phyloP scores from a whole-genome alignment of 2,329 filamentous ascomycete genomes.

The Aurifilum marmelostoma region DNA sequence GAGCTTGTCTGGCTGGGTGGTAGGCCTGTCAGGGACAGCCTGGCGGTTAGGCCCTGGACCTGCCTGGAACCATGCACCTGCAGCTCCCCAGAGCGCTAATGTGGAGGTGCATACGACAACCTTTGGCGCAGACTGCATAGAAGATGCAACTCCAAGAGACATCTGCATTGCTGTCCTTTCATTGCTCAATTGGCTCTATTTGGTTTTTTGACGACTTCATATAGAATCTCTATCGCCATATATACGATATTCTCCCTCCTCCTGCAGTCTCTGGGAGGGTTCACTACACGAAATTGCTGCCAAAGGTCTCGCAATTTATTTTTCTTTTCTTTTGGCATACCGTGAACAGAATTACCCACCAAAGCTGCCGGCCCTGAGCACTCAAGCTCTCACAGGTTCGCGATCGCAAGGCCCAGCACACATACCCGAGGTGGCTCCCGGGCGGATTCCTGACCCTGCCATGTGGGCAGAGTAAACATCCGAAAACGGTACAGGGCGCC shows the following conservation, averaged over 20 bases:
- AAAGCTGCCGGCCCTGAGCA: constrained; percentile 13
- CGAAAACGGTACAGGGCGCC: constrained; percentile 6
- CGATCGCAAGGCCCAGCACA: background rate
- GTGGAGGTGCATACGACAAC: background rate
- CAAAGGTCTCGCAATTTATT: constrained; percentile 10
- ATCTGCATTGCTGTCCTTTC: constrained; percentile 19
- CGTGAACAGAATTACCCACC: background rate
- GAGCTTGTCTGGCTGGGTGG: too few species aligned
- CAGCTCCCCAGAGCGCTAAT: background rate
- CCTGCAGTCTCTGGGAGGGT: background rate
- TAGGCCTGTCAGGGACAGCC: constrained; percentile 9
- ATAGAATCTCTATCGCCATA: background rate
- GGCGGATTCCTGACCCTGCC: constrained; percentile 19
- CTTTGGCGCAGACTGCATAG: background rate
- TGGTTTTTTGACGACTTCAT: constrained; percentile 16
- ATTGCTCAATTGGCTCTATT: background rate
- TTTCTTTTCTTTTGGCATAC: background rate
- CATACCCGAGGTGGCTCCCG: constrained; percentile 8
- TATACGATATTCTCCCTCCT: background rate
- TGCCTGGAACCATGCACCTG: background rate
- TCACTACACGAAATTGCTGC: constrained; percentile 13
- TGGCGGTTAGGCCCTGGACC: constrained; percentile 3
- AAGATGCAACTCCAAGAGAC: background rate
- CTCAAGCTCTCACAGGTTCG: constrained; percentile 5
- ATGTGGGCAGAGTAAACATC: constrained; percentile 23